phyloP scores from a whole-genome alignment of 768 basidiomycete genomes.

The Trametes cingulata region DNA sequence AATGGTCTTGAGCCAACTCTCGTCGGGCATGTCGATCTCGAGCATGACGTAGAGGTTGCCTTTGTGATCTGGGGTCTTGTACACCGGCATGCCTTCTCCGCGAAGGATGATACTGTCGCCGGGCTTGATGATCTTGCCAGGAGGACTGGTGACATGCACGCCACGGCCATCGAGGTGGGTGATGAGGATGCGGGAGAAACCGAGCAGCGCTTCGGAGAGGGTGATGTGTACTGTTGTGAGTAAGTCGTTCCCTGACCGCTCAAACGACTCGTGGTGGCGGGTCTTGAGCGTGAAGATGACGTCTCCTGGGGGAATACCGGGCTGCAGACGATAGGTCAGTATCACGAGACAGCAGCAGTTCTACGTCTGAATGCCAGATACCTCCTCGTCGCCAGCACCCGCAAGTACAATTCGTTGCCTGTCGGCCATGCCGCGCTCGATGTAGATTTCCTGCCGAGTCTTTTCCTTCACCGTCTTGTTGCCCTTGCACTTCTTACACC shows the following conservation, averaged over 20 bases:
- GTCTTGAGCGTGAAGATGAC: conserved; percentile 81
- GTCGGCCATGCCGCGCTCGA: conserved; percentile 86
- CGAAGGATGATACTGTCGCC: conserved; percentile 73
- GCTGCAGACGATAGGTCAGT: conserved; percentile 44
- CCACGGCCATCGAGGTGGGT: conserved; percentile 94
- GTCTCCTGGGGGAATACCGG: conserved; percentile 85
- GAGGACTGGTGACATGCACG: conserved; percentile 73
- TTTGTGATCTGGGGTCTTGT: conserved; percentile 62
- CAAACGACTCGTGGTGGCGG: conserved; percentile 74
- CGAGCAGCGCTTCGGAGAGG: conserved; percentile 90
- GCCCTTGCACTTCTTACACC: conserved; percentile 97
- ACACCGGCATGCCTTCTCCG: conserved; percentile 88
- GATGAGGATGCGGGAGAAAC: conserved; percentile 89
- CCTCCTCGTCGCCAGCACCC: conserved; percentile 93
- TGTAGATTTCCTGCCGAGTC: conserved; percentile 81
- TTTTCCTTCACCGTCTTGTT: conserved; percentile 83
- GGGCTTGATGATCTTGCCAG: conserved; percentile 73
- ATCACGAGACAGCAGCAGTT: not conserved
- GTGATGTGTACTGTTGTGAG: conserved; percentile 81
- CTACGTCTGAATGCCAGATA: conserved; percentile 34
- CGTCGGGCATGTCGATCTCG: conserved; percentile 85
- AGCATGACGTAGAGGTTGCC: conserved; percentile 85
- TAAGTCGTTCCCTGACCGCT: conserved; percentile 80
- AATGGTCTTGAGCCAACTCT: conserved; percentile 70
- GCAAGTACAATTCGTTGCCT: conserved; percentile 82